These are phyloP conservation scores for Nidula niveotomentosa DNA, from an alignment of 1,284 basidiomycete species.

Conservation along the genomic window DNA sequence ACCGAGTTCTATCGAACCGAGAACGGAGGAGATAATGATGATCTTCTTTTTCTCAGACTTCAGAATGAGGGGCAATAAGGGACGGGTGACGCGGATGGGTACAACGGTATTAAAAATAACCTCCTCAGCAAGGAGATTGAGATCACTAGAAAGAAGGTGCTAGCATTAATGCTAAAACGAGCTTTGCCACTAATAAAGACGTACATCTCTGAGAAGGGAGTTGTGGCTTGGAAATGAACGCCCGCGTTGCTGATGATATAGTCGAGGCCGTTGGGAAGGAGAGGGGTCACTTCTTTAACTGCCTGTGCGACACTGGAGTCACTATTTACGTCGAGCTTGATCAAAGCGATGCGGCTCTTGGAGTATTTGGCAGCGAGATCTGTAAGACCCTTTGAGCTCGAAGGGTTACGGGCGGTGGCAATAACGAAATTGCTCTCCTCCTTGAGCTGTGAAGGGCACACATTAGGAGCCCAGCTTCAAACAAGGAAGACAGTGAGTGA, in stretches of 20 bases:
- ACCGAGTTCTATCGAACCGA: conserved; percentile 16
- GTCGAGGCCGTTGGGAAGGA: conserved; percentile 19
- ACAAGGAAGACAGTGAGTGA: background rate
- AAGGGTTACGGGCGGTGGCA: conserved; percentile 13
- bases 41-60: conserved; percentile 16
- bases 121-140: conserved; percentile 15
- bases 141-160: conserved; percentile 8
- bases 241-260: conserved; percentile 19
- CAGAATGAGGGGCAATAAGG: conserved; percentile 17
- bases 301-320: conserved; percentile 13
- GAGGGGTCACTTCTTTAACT: conserved; percentile 7
- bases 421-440: conserved; percentile 16
- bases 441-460: conserved; percentile 12
- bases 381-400: conserved; percentile 6
- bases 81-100: conserved; percentile 11
- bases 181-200: background rate
- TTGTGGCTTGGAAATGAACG: conserved; percentile 12
- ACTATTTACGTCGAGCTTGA: conserved; percentile 12
- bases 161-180: background rate
- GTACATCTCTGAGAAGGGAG: conserved; percentile 17
- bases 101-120: conserved; percentile 15
- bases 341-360: conserved; percentile 6
- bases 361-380: conserved; percentile 11
- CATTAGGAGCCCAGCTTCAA: background rate
- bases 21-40: conserved; percentile 15